Base-by-base conservation (phyloP, 1,284 basidiomycete species). In the Phylloboletellus chloephorus region DNA sequence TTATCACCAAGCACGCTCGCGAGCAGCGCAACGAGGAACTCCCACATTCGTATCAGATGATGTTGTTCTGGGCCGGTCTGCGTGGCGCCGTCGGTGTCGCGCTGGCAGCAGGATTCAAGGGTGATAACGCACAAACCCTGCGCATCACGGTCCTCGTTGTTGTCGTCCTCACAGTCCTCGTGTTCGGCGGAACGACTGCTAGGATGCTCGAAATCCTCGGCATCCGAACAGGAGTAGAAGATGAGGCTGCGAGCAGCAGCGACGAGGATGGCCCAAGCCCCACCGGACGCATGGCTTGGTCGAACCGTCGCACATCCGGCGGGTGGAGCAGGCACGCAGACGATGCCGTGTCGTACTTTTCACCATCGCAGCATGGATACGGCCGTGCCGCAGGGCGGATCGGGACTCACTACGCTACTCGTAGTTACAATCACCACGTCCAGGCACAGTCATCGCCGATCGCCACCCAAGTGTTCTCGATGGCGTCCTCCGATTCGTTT, bases 11-110 rank as follows among this genome's bases (percentile, higher is more conserved):
- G 40, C 80, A 87, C 50, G 85, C 83, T 3, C 79, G 92, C 1
- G 89, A 90, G 1, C 88, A 92, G 53, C 75, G 89, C 24, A 67
- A 74, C 21, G 91, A 95, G 51, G 92, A 95, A 55, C 69, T 96
- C 4, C 92, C 93, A 0, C 92, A 96, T 61, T 92, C 90, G 12
- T 95, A 96, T 55, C 92, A 95, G 57, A 93, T 94, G 89, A 93
- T 96, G 94, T 69, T 98, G 15, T 98, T 98, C 67, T 99, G 95
- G 96, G 95, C 95, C 0, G 96, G 96, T 7, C 69, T 98, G 37
- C 77, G 95, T 23, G 95, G 95, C 41, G 95, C 95, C 0, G 95
- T 98, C 26, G 95, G 96, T 17, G 96, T 98, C 17, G 95, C 95
- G 3, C 78, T 98, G 11, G 94, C 94, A 2, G 88, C 91, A 3